Evolutionary conservation across 768 basidiomycete species (phyloP).

Genomic region (Fistulinella prunicolor): DNA sequence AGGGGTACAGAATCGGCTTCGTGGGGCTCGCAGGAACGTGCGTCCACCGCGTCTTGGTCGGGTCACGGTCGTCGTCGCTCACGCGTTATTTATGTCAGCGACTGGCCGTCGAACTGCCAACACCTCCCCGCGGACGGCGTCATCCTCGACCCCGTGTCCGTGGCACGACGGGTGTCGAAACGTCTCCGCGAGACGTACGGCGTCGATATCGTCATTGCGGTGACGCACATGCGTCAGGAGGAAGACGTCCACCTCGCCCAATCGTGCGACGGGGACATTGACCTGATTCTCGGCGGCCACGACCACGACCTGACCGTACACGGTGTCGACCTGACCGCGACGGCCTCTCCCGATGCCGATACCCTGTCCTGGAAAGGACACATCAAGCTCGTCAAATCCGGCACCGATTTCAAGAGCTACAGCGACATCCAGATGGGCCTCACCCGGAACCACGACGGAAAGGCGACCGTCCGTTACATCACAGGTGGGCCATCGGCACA

Average conservation of each 20-base stretch:
- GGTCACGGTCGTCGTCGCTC: too few relatives aligned
- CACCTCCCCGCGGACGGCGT: slow-evolving; percentile 6
- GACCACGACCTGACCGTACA: slow-evolving; percentile 12
- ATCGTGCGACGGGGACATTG: neutral
- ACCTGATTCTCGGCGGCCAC: slow-evolving; percentile 11
- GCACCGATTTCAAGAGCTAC: slow-evolving; percentile 4
- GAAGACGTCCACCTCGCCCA: slow-evolving; percentile 1
- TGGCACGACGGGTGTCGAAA: slow-evolving; percentile 3
- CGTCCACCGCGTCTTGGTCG: neutral
- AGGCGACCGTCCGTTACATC: neutral
- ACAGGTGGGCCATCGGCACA: neutral
- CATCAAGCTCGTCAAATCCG: slow-evolving; percentile 7
- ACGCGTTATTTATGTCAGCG: neutral
- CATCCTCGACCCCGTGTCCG: slow-evolving; percentile 9
- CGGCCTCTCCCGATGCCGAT: neutral
- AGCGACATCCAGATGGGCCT: slow-evolving; percentile 6
- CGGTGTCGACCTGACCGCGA: neutral
- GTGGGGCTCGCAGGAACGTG: slow-evolving; percentile 12
- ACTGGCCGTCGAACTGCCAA: slow-evolving; percentile 7
- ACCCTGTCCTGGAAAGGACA: neutral
- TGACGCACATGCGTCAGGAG: slow-evolving; percentile 15
- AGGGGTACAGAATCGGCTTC: slow-evolving; percentile 5
- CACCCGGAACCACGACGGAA: neutral
- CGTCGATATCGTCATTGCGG: slow-evolving; percentile 4
- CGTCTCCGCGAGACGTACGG: neutral